Base-by-base conservation (phyloP, 2,329 filamentous ascomycete species). In the Aspergillus sp. region DNA sequence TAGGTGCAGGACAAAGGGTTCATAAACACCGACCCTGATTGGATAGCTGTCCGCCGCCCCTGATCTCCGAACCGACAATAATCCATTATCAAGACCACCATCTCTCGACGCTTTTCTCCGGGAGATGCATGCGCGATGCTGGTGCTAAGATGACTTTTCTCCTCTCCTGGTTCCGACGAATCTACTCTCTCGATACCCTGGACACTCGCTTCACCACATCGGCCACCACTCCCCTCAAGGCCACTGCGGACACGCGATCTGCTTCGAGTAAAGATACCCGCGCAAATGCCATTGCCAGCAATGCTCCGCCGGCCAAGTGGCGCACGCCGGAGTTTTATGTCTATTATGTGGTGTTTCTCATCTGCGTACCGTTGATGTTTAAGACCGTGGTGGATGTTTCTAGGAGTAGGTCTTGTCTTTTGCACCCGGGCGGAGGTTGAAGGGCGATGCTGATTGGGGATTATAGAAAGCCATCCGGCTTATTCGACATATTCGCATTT, bases 341-440 rank as follows among this genome's bases (percentile, higher is more conserved):
- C 46, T 97, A 98, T 73, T 86, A 84, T 57, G 43, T 85, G 17
- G 70, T 88, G 55, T 80, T 96, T 58, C 52, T 77, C 25, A 63
- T 80, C 5, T 76, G 75, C 47, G 76, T 97, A 22, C 88, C 89
- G 7, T 79, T 83, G 60, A 98, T 98, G 90, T 89, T 95, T 70
- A 95, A 89, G 75, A 77, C 85, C n/a, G 84, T 86, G 7, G 87
- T 90, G 57, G 81, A 88, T 70, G 89, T 95, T 41, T 98, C 93
- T 20, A 80, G 84, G 70, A 79, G 90, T 90, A 69, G 49, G 77
- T 74, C 15, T 10, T n/a, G 25, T 32, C 13, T 35, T 15, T 17
- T 44, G 35, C 25, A 38, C 41, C 17, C 13, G 41, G 10, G 13
- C 23, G 20, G 15, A 22, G 5, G 38, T 15, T 35, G 37, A 35